Base-by-base conservation (phyloP, 768 basidiomycete species). In the Baorangia bicolor region DNA sequence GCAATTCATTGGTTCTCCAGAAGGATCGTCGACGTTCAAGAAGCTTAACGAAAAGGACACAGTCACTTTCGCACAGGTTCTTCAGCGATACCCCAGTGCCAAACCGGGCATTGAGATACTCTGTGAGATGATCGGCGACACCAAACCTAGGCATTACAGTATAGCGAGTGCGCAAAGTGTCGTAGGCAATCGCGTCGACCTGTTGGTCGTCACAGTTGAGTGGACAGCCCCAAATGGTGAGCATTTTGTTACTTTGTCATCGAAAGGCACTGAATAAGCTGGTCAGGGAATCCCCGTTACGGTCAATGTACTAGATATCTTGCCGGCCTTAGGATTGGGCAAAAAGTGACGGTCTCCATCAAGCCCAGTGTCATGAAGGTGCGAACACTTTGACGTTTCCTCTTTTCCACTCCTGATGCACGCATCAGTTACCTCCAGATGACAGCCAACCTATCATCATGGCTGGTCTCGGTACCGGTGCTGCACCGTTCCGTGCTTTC, bases 291-390 rank as follows among this genome's bases (percentile, higher is more conserved):
- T 20, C 78, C 76, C 20, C 83, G 90, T 57, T 96, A 84, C 70
- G 97, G 97, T 25, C 97, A 99, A 75, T 98, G 96, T 69, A 98
- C 97, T 5, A 83, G 94, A 57, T 99, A 98, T 73, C 87, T 98
- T 37, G 87, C 89, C 4, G 85, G 81, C 38, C 81, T 99, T 41
- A 82, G 83, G 66, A 70, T 88, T 35, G 97, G 96, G 20, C 90
- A 92, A 69, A 88, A 96, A 73, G 94, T 98, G 21, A 98, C 94
- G 0, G 96, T 97, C 10, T 98, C 95, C 7, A 89, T 98, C 75
- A 97, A 97, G 73, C 97, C 97, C 25, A 97, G 94, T 68, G 97
- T 99, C 28, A 98, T 99, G 97, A 98, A 98, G 82, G 91, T 92
- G 54, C 23, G 79, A 70, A 23, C 14, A 11, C 18, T 39, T 13